These are phyloP conservation scores for Bacidia gigantensis DNA, from an alignment of 495 filamentous ascomycete genomes.

Conservation along the genomic window DNA sequence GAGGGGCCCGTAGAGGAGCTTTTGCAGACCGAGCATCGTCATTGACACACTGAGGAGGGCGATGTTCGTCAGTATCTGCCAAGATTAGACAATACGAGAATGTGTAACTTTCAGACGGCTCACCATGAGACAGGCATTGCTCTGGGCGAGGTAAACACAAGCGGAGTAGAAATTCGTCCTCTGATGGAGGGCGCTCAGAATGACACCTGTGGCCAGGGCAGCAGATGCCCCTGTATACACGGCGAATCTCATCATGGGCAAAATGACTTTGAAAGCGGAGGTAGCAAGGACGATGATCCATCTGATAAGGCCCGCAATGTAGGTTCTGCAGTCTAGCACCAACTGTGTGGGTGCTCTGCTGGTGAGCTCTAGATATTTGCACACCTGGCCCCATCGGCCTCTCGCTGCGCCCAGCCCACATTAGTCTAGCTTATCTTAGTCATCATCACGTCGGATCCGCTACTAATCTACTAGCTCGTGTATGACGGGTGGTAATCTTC, in stretches of 20 bases:
- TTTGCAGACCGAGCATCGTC: slow-evolving; percentile 74
- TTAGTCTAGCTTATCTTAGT: too few species aligned
- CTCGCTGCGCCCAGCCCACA: too few species aligned
- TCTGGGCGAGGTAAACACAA: slow-evolving; percentile 89
- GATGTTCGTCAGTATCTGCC: slow-evolving; percentile 76
- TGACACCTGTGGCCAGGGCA: slow-evolving; percentile 64
- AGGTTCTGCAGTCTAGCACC: too few species aligned
- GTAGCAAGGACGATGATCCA: too few species aligned
- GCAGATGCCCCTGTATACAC: slow-evolving; percentile 46
- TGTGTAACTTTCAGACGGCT: slow-evolving; percentile 8
- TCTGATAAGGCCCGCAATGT: too few species aligned
- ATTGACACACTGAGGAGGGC: slow-evolving; percentile 61
- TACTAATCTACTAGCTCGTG: too few species aligned
- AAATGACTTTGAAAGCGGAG: too few species aligned
- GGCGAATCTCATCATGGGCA: neutral
- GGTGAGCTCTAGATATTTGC: too few species aligned
- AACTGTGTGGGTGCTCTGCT: too few species aligned
- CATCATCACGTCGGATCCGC: too few species aligned
- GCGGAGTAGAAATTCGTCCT: slow-evolving; percentile 95
- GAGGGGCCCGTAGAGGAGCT: slow-evolving; percentile 79
- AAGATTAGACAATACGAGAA: slow-evolving; percentile 5
- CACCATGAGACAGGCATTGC: slow-evolving; percentile 88
- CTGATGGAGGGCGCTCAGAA: slow-evolving; percentile 84
- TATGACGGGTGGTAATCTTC: too few species aligned
- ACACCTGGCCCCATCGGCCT: too few species aligned